Base-by-base conservation (phyloP, 306 rosid genomes). In the Sesbania bispinosa region DNA sequence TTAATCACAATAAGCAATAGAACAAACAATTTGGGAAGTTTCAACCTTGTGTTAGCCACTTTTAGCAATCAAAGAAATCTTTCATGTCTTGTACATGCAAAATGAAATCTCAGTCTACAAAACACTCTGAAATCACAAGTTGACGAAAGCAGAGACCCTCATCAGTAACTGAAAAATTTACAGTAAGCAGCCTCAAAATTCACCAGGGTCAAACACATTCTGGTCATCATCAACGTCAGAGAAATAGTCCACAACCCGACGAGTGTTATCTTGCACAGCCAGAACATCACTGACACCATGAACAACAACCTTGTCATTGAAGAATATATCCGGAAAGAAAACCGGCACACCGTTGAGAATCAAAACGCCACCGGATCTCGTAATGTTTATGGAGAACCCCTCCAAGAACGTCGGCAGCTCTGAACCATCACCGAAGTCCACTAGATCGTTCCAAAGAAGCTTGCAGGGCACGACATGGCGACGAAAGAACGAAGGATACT, bases 401-500 rank as follows among this genome's bases (percentile, higher is more conserved):
- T 83, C 88, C 79, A 74, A 58, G 47, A 80, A 87, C 11, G 97
- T 88, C 4, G 85, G 81, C 21, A 93, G 55, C 36, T 42, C 63
- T 1, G 87, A 39, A 0, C 87, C 90, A 0, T 85, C 82, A 0
- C 14, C 58, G 45, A 85, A 65, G 69, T 79, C 45, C 42, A 74
- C 85, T 54, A 90, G 73, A 71, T 90, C 90, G 32, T 77, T 82
- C 98, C 92, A 88, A 18, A 77, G 14, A 38, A 93, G 77, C 64
- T 75, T 81, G 81, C 96, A 88, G 0, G 92, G 93, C 30, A 87
- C 88, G 29, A 84, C 80, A 32, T 93, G 98, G n/a, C 96, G 87
- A 13, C 85, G 87, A 59, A 82, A 88, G 39, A 88, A 65, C 1
- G 88, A 83, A 7, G 92, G 84, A 42, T 78, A 72, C 0, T 83